These are phyloP conservation scores for Nissolia schottii DNA, from an alignment of 306 rosid species.

Conservation along the genomic window DNA sequence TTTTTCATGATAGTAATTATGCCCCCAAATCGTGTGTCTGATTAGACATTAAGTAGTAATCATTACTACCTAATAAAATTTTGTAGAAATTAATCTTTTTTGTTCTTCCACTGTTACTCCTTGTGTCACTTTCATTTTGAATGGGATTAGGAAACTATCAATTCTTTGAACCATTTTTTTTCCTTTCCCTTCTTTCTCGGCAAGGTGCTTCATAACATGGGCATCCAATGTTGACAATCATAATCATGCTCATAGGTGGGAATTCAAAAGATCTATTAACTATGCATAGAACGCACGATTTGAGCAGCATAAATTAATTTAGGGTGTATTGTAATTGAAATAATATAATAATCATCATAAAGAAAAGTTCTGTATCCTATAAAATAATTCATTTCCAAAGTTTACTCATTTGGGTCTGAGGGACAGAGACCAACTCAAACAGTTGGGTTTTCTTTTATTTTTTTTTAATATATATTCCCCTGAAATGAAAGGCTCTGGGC, in stretches of 20 bases:
- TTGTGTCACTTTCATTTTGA: conserved; percentile 16
- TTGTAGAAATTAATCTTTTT: background rate
- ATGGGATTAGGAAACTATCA: conserved; percentile 27
- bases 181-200: conserved; percentile 1
- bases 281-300: background rate
- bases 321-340: background rate
- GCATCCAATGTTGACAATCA: conserved; percentile 24
- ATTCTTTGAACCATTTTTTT: background rate
- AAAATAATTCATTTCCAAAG: conserved; percentile 13
- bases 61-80: background rate
- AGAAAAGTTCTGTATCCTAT: background rate
- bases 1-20: background rate
- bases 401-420: background rate
- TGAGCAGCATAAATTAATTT: conserved; percentile 1
- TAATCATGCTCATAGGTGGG: conserved; percentile 16
- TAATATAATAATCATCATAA: background rate
- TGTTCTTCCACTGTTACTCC: background rate
- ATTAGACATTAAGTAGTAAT: conserved; percentile 17
- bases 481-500: conserved; percentile 11
- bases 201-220: conserved; percentile 23
- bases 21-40: background rate
- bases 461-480: conserved; percentile 13
- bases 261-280: conserved; percentile 6
- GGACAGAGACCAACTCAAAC: conserved; percentile 23
- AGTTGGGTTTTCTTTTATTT: conserved; percentile 15